Evolutionary conservation across 495 filamentous ascomycete genomes (phyloP), one percentile per base, ranked within the genome.

Genomic region (Penicillium coprophilum): DNA sequence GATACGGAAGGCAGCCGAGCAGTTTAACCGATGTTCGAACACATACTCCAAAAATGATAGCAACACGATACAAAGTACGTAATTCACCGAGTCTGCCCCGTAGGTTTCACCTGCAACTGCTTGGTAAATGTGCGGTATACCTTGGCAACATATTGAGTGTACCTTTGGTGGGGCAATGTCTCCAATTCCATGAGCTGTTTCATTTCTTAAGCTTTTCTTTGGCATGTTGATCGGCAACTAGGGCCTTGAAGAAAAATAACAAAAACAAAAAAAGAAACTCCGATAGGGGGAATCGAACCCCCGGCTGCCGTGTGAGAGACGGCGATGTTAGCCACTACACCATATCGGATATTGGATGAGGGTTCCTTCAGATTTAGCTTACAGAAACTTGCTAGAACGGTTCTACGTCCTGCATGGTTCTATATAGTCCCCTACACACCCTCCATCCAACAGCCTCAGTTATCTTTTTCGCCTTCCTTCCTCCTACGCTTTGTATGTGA

Each of bases 271-370:
- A 55, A 50, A 40, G 10, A 39, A 38, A 55, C 59, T 61, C 59
- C 59, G 59, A 61, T 57, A 61, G 55, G 59, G 59, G 54, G 59
- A 61, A 61, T 61, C 59, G 59, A 61, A 56, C 53, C 59, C 65
- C 69, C 47, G 55, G 67, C 65, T 72, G 70, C 61, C 57, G 66
- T 68, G 68, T 72, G 67, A 69, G 61, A 72, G 62, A 67, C 65
- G 56, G 59, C 66, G 63, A 67, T 70, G 69, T 68, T 70, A 66
- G 55, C 69, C 67, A 68, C 55, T 70, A 72, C 67, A 68, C n/a
- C n/a, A n/a, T n/a, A n/a, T n/a, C n/a, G n/a, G n/a, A n/a, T n/a
- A n/a, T n/a, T n/a, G n/a, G n/a, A n/a, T n/a, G n/a, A n/a, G n/a
- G n/a, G n/a, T n/a, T n/a, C n/a, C n/a, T n/a, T n/a, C n/a, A n/a